A percentile compares a stretch with the other conserved stretches of the same genome.
These are phyloP conservation scores for Exophiala spinifera DNA, from an alignment of 2,329 filamentous ascomycete genomes.

Conservation along the genomic window DNA sequence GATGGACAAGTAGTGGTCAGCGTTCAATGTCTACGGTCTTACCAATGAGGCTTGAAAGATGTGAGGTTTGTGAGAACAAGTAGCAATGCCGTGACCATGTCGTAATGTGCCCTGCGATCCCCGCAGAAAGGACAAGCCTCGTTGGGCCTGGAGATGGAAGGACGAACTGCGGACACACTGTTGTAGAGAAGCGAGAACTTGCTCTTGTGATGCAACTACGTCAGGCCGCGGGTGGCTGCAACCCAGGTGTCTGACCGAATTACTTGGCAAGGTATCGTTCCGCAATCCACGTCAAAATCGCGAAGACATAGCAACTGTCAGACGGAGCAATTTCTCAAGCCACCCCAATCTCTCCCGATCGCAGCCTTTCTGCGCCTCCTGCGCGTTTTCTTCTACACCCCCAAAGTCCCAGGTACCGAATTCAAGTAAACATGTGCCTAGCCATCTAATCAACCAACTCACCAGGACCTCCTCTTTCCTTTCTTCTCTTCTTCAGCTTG, in stretches of 20 bases:
- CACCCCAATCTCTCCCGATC: not conserved
- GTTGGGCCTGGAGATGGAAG: too few relatives aligned
- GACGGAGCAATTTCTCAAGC: not conserved
- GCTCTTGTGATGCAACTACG: not conserved
- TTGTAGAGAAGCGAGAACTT: too few relatives aligned
- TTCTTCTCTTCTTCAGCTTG: not conserved
- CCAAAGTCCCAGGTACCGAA: not conserved
- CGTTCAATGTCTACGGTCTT: too few relatives aligned
- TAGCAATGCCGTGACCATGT: not conserved
- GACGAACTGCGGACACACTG: too few relatives aligned
- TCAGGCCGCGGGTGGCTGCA: not conserved
- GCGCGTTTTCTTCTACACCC: constrained; percentile 4
- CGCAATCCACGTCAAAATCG: not conserved
- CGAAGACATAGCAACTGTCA: not conserved
- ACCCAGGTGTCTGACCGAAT: not conserved
- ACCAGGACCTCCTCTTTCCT: constrained; percentile 1
- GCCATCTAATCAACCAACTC: constrained; percentile 12
- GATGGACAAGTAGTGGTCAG: too few relatives aligned
- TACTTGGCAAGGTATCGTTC: not conserved
- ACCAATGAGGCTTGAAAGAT: too few relatives aligned
- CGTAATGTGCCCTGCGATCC: not conserved
- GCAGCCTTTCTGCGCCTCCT: constrained; percentile 7
- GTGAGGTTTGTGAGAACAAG: too few relatives aligned
- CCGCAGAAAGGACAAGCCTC: too few relatives aligned
- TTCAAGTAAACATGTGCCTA: constrained; percentile 21